phyloP scores from a whole-genome alignment of 805 yeast species.

The Candida nonsorbophila region DNA sequence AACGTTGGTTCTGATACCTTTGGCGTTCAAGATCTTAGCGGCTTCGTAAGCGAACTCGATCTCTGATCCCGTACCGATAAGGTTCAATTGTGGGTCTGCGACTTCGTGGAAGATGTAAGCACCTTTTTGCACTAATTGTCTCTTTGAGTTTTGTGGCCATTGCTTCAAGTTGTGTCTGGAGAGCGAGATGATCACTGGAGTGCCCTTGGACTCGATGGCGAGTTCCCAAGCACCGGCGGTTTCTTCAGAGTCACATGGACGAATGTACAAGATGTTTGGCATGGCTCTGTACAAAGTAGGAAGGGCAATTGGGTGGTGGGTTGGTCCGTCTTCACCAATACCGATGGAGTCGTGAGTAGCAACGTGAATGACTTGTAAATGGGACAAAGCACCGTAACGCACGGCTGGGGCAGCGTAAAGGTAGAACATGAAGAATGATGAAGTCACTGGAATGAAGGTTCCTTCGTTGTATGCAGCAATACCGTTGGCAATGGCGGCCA shows the following conservation, averaged over 20 bases:
- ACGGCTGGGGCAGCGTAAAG: constrained; percentile 50
- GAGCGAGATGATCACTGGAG: constrained; percentile 16
- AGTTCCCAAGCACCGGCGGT: constrained; percentile 41
- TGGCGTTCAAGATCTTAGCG: constrained; percentile 13
- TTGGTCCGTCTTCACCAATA: constrained; percentile 55
- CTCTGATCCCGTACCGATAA: constrained; percentile 25
- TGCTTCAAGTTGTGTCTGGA: constrained; percentile 23
- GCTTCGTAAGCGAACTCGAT: constrained; percentile 20
- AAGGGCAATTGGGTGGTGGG: constrained; percentile 53
- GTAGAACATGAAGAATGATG: constrained; percentile 32
- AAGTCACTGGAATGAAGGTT: constrained; percentile 32
- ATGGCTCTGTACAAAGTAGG: constrained; percentile 46
- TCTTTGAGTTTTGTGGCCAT: constrained; percentile 14
- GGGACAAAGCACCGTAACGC: constrained; percentile 43
- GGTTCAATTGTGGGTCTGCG: constrained; percentile 13
- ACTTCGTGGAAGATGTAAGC: constrained; percentile 20
- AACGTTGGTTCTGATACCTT: constrained; percentile 19
- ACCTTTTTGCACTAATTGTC: constrained; percentile 16
- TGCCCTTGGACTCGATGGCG: constrained; percentile 15
- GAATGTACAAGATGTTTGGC: constrained; percentile 45
- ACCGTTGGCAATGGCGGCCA: constrained; percentile 27
- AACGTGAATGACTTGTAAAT: constrained; percentile 43
- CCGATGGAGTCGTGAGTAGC: constrained; percentile 58
- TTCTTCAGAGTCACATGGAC: constrained; percentile 53
- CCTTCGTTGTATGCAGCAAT: constrained; percentile 27